Evolutionary conservation across 257 asterid species (phyloP).

Genomic region (Hygrophila difformis): DNA sequence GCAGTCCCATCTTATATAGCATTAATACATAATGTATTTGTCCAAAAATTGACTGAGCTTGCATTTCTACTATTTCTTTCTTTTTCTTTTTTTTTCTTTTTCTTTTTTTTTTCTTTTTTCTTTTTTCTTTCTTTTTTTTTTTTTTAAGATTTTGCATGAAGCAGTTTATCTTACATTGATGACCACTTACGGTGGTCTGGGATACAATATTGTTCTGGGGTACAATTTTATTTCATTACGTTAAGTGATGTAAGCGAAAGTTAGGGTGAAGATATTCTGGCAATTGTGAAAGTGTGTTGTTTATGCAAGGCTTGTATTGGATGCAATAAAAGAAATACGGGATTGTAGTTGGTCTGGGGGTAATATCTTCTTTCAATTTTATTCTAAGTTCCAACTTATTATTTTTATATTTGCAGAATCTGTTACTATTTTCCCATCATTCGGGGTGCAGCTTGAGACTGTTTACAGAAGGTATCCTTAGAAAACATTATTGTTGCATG

Average conservation of each 20-base stretch:
- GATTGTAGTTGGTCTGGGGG: neutral
- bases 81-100: no score
- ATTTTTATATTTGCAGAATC: constrained; percentile 50
- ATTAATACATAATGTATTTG: no score
- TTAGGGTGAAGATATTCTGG: constrained; percentile 1
- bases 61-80: neutral
- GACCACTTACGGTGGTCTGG: neutral
- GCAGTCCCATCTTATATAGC: neutral
- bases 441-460: constrained; percentile 93
- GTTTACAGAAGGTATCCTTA: constrained; percentile 58
- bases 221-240: neutral
- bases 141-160: neutral
- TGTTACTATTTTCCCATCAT: constrained; percentile 65
- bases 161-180: neutral
- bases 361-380: constrained; percentile 8
- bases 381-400: constrained; percentile 1
- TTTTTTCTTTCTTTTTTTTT: no score
- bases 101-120: no score
- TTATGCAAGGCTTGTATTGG: neutral
- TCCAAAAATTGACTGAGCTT: neutral
- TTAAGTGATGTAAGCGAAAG: neutral
- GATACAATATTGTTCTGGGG: neutral
- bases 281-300: constrained; percentile 4
- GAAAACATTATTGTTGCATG: neutral
- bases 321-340: neutral